phyloP scores from a whole-genome alignment of 768 basidiomycete genomes.

The Gautieria morchelliformis region DNA sequence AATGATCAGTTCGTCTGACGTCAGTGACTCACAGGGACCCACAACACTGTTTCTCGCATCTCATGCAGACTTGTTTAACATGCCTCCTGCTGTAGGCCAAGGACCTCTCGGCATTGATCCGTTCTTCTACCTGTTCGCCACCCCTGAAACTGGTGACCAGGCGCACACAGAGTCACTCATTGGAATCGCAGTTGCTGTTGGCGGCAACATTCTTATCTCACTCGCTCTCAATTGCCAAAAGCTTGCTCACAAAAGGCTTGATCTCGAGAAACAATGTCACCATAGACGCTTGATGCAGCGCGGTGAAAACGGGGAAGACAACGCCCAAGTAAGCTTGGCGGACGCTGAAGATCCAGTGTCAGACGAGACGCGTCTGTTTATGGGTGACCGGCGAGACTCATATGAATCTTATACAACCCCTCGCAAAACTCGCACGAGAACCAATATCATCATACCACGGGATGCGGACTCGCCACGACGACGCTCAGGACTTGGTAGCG shows the following conservation, averaged over 20 bases:
- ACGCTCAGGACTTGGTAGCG: background rate
- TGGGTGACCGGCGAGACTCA: background rate
- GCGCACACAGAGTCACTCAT: slow-evolving; percentile 35
- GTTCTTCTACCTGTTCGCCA: background rate
- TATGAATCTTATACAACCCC: background rate
- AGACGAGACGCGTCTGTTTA: background rate
- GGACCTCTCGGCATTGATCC: too few species aligned
- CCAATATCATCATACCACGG: background rate
- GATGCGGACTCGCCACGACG: background rate
- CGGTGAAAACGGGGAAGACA: background rate
- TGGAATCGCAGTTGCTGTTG: slow-evolving; percentile 76
- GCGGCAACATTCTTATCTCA: slow-evolving; percentile 82
- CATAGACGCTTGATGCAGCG: slow-evolving; percentile 9
- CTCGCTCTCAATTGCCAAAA: slow-evolving; percentile 91
- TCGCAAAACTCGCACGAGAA: background rate
- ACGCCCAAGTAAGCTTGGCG: background rate
- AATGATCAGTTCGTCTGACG: too few species aligned
- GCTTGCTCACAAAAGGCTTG: slow-evolving; percentile 71
- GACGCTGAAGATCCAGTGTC: background rate
- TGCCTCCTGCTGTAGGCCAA: too few species aligned
- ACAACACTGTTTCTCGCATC: too few species aligned
- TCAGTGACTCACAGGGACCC: too few species aligned
- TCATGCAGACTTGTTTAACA: too few species aligned
- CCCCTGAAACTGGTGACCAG: background rate
- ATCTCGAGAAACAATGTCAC: slow-evolving; percentile 23